Evolutionary conservation across 1,284 basidiomycete species (phyloP).

Genomic region (Apiotrichum sp.): DNA sequence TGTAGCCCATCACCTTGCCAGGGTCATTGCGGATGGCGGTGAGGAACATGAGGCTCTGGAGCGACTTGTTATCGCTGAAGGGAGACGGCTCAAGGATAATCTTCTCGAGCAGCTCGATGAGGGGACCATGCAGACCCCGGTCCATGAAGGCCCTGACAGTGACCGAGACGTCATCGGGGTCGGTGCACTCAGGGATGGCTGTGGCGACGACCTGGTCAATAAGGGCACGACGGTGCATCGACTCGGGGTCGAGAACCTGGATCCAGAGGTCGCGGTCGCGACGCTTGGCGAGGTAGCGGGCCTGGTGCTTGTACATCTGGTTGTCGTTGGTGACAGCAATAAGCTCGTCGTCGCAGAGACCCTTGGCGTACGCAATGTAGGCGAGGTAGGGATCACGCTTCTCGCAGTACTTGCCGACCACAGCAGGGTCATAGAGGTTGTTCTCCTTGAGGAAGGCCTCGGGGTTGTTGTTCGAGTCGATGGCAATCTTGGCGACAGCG

Average conservation of each 20-base stretch:
- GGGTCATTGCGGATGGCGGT: conserved; percentile 98
- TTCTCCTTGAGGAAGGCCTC: conserved; percentile 98
- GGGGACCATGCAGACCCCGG: conserved; percentile 92
- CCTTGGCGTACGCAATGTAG: conserved; percentile 99
- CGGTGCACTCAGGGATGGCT: conserved; percentile 93
- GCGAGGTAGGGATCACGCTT: conserved; percentile 97
- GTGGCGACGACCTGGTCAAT: conserved; percentile 95
- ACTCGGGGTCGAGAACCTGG: conserved; percentile 84
- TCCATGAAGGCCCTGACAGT: conserved; percentile 99
- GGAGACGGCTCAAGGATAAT: conserved; percentile 96
- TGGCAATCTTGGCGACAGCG: conserved; percentile 96
- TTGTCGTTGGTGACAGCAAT: conserved; percentile 98
- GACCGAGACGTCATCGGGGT: conserved; percentile 96
- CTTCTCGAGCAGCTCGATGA: conserved; percentile 97
- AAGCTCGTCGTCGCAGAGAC: conserved; percentile 97
- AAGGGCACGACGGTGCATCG: conserved; percentile 85
- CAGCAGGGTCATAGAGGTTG: conserved; percentile 86
- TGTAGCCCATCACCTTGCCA: conserved; percentile 97
- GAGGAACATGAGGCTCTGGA: conserved; percentile 90
- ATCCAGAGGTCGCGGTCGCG: conserved; percentile 94
- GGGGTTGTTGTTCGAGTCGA: conserved; percentile 98
- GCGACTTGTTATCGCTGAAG: conserved; percentile 93
- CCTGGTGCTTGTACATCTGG: conserved; percentile 99
- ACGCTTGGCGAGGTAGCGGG: conserved; percentile 94
- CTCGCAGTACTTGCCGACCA: conserved; percentile 99